Conservation (phyloP, 768 basidiomycete genomes). For the Macrolepiota albuminosa region DNA sequence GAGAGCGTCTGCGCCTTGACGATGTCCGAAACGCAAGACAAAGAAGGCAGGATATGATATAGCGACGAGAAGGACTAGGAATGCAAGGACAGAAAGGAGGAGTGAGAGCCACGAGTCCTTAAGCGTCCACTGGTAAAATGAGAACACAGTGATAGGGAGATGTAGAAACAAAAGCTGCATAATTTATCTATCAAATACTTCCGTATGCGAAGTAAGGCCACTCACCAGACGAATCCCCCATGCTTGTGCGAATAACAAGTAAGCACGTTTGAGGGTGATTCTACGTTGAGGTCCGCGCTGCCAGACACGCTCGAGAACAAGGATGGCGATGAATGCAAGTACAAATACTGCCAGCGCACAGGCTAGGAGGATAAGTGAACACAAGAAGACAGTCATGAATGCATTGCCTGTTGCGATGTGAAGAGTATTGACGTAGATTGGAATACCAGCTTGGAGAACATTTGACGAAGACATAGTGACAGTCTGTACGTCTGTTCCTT, state of each 20-base stretch:
- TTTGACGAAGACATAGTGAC: conserved; percentile 62
- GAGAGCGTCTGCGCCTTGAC: conserved; percentile 22
- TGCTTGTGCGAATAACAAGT: conserved; percentile 43
- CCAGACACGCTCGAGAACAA: conserved; percentile 24
- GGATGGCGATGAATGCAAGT: conserved; percentile 43
- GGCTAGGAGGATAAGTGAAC: conserved; percentile 61
- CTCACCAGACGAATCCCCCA: conserved; percentile 70
- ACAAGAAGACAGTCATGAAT: conserved; percentile 85
- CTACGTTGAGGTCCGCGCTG: conserved; percentile 7
- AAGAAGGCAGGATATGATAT: conserved; percentile 47
- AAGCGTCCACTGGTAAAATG: conserved; percentile 89
- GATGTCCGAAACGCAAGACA: conserved; percentile 41
- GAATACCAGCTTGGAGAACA: conserved; percentile 73
- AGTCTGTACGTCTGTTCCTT: conserved; percentile 49
- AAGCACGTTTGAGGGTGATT: conserved; percentile 25
- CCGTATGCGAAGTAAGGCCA: conserved; percentile 4
- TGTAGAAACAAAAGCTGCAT: conserved; percentile 57
- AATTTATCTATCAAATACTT: background rate
- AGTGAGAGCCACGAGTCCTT: conserved; percentile 84
- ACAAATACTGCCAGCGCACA: conserved; percentile 49
- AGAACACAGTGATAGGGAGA: conserved; percentile 70
- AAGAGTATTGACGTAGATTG: conserved; percentile 73
- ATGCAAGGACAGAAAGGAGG: conserved; percentile 68
- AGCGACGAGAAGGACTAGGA: conserved; percentile 46
- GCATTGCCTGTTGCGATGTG: conserved; percentile 83